Percentiles rank a stretch among this genome's conserved stretches.
phyloP scores from a whole-genome alignment of 2,329 filamentous ascomycete genomes.

The Onygena corvina region DNA sequence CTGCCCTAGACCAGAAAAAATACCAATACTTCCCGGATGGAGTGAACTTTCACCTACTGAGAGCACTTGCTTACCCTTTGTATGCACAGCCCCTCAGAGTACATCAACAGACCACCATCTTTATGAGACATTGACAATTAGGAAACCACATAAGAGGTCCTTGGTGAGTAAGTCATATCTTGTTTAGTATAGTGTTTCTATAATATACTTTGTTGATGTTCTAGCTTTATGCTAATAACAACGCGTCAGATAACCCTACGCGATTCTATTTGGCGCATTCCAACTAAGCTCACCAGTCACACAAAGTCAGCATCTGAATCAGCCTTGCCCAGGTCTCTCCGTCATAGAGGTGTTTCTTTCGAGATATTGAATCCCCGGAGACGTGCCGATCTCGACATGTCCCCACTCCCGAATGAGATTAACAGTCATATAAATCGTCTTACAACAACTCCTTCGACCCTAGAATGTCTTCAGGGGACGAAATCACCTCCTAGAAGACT shows the following conservation, averaged over 20 bases:
- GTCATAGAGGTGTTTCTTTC: conserved; percentile 16
- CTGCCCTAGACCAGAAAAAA: not conserved
- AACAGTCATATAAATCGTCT: not conserved
- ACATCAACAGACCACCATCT: not conserved
- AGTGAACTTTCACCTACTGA: not conserved
- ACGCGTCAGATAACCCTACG: conserved; percentile 15
- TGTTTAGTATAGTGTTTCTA: not conserved
- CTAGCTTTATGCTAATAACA: conserved; percentile 9
- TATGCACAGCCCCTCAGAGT: not conserved
- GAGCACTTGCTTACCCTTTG: not conserved
- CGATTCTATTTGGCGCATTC: conserved; percentile 13
- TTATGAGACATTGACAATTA: not conserved
- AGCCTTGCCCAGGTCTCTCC: conserved; percentile 10
- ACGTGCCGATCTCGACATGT: conserved; percentile 1
- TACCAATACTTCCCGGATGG: not conserved
- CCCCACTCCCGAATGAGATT: not conserved
- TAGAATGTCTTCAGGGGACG: not conserved
- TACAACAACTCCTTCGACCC: not conserved
- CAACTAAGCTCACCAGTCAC: conserved; percentile 11
- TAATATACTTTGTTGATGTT: not conserved
- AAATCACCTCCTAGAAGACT: not conserved
- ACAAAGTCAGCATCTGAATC: conserved; percentile 12
- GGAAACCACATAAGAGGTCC: conserved; percentile 1
- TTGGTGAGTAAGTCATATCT: conserved; percentile 15
- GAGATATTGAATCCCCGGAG: conserved; percentile 15